Base-by-base conservation (phyloP, 805 yeast species). In the Wickerhamiella brachini region DNA sequence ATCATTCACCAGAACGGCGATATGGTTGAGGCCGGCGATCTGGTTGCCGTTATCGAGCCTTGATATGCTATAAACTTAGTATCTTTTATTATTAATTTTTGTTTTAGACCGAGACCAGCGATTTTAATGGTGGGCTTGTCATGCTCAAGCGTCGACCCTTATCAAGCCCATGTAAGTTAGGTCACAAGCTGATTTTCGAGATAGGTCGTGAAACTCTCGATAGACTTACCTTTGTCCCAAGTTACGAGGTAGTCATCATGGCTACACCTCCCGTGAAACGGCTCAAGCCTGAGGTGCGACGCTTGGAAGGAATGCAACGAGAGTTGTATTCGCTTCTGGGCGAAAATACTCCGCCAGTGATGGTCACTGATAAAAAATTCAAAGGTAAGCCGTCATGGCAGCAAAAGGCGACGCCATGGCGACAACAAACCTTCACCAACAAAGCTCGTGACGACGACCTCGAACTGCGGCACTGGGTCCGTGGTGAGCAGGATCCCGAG, bases 21-120 rank as follows among this genome's bases (percentile, higher is more conserved):
- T 62, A 85, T 93, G 84, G 95, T 90, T 42, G 97, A 90, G 54
- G 87, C 96, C 41, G 98, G 98, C 56, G 97, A 93, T 65, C 69
- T 87, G 55, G 95, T 93, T 46, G 97, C 83, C 48, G 95, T 89
- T 22, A 70, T 84, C 42, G 81, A 78, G 65, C 76, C 64, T 55
- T 44, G 49, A 9, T 22, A 17, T n/a, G n/a, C n/a, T n/a, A n/a
- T n/a, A n/a, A n/a, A n/a, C n/a, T n/a, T n/a, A n/a, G n/a, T n/a
- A n/a, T n/a, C n/a, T n/a, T n/a, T n/a, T n/a, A n/a, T n/a, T n/a
- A n/a, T n/a, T n/a, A n/a, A n/a, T n/a, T n/a, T n/a, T n/a, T n/a
- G n/a, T n/a, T n/a, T n/a, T n/a, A n/a, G n/a, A n/a, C n/a, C n/a
- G n/a, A n/a, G n/a, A n/a, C n/a, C n/a, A n/a, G n/a, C n/a, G n/a